phyloP scores from a whole-genome alignment of 768 basidiomycete genomes.

The Asterophora lycoperdoides region DNA sequence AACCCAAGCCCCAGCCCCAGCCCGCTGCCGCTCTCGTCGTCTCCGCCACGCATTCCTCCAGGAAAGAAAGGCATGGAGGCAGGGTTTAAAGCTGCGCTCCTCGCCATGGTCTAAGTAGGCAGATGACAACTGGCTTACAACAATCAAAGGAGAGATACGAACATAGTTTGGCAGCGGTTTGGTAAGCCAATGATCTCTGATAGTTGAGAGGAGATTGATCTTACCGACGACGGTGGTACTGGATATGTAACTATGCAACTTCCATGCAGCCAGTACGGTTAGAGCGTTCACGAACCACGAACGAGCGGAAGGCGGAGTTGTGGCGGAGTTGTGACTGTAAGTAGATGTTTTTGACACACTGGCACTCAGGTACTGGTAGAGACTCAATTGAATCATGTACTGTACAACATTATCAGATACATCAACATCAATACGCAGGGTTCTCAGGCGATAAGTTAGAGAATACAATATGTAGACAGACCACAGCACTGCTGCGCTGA shows the following conservation, averaged over 20 bases:
- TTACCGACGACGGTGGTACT: constrained; percentile 26
- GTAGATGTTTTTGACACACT: no score
- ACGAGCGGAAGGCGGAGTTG: constrained; percentile 1
- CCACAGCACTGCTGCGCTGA: not conserved
- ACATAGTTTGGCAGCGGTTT: constrained; percentile 20
- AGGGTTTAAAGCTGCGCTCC: constrained; percentile 75
- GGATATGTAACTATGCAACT: constrained; percentile 30
- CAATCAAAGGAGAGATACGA: constrained; percentile 32
- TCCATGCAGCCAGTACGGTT: constrained; percentile 36
- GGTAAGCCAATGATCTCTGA: constrained; percentile 28
- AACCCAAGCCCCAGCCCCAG: constrained; percentile 42
- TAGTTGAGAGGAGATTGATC: constrained; percentile 17
- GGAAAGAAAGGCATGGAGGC: constrained; percentile 85
- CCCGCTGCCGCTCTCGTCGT: constrained; percentile 47
- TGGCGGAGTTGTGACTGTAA: constrained; percentile 8
- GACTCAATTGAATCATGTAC: no score
- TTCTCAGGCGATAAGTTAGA: no score
- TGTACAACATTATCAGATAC: no score
- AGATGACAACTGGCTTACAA: constrained; percentile 33
- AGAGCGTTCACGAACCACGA: constrained; percentile 2
- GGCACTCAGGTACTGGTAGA: constrained; percentile 12
- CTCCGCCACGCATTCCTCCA: constrained; percentile 53
- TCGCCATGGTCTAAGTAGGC: constrained; percentile 52
- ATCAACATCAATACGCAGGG: no score
- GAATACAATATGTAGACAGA: not conserved